These are phyloP conservation scores for Kuraishia hungarica DNA, from an alignment of 805 yeast genomes.

Conservation along the genomic window DNA sequence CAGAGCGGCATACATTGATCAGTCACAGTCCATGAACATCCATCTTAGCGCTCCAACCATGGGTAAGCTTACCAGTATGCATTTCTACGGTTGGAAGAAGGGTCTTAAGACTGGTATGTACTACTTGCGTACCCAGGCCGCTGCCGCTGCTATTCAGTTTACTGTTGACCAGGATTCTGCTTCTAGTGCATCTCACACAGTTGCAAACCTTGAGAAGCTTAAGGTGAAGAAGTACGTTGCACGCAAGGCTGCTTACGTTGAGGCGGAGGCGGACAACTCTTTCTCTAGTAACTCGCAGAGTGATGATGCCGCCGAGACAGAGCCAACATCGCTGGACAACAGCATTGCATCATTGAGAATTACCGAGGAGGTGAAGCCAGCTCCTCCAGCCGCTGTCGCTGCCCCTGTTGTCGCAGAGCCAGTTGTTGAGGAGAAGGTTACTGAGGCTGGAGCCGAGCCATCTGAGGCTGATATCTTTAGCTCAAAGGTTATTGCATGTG, in stretches of 20 bases:
- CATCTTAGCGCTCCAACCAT: constrained; percentile 85
- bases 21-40: constrained; percentile 88
- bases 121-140: constrained; percentile 95
- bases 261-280: constrained; percentile 20
- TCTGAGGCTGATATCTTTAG: constrained; percentile 78
- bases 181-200: constrained; percentile 16
- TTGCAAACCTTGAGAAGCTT: constrained; percentile 20
- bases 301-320: constrained; percentile 32
- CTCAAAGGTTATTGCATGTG: constrained; percentile 92
- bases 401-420: constrained; percentile 10
- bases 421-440: constrained; percentile 8
- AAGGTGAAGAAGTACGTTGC: constrained; percentile 26
- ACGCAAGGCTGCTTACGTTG: constrained; percentile 17
- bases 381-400: constrained; percentile 4
- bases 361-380: constrained; percentile 12
- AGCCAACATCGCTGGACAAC: constrained; percentile 30
- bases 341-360: constrained; percentile 38
- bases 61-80: constrained; percentile 97
- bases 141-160: constrained; percentile 93
- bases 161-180: constrained; percentile 50
- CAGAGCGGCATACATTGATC: constrained; percentile 70
- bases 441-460: constrained; percentile 22
- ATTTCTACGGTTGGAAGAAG: constrained; percentile 97
- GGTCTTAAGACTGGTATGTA: constrained; percentile 99
- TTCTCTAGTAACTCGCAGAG: constrained; percentile 24